phyloP scores from a whole-genome alignment of 2,329 filamentous ascomycete species.

The Raffaelea albimanens region DNA sequence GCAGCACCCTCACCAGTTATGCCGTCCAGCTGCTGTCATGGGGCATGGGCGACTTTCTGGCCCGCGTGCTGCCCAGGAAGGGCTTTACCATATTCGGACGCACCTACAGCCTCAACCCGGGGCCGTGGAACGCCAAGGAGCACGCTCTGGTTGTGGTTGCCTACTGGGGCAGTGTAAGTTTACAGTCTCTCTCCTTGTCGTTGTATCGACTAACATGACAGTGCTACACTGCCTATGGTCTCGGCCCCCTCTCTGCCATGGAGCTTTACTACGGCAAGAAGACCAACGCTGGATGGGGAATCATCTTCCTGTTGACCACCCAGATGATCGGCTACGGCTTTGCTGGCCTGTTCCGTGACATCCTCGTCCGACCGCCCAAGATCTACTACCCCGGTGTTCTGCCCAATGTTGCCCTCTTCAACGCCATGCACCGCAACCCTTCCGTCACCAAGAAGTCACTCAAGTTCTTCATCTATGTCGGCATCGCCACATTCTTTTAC shows the following conservation, averaged over 20 bases:
- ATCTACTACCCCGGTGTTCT: constrained; percentile 21
- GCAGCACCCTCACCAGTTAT: constrained; percentile 17
- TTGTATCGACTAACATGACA: constrained; percentile 1
- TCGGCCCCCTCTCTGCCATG: constrained; percentile 19
- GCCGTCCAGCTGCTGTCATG: constrained; percentile 22
- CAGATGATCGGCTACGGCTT: constrained; percentile 22
- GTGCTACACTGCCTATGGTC: constrained; percentile 20
- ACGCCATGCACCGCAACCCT: constrained; percentile 21
- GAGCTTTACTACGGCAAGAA: constrained; percentile 20
- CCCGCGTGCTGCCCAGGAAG: constrained; percentile 17
- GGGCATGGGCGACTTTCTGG: constrained; percentile 21
- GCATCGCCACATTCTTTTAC: constrained; percentile 17
- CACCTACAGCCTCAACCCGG: constrained; percentile 22
- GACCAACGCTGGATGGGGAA: constrained; percentile 18
- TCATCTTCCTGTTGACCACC: constrained; percentile 19
- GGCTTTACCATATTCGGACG: constrained; percentile 17
- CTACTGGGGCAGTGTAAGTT: constrained; percentile 19
- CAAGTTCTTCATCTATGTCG: constrained; percentile 18
- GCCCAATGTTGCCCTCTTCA: constrained; percentile 20
- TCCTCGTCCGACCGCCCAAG: constrained; percentile 21
- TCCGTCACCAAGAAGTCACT: constrained; percentile 18
- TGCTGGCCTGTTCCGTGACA: constrained; percentile 19
- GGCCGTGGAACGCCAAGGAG: constrained; percentile 24
- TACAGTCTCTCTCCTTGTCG: neutral
- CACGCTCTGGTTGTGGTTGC: constrained; percentile 23